Conservation (phyloP, 163 green algal species). For the Scenedesmus sp. region DNA sequence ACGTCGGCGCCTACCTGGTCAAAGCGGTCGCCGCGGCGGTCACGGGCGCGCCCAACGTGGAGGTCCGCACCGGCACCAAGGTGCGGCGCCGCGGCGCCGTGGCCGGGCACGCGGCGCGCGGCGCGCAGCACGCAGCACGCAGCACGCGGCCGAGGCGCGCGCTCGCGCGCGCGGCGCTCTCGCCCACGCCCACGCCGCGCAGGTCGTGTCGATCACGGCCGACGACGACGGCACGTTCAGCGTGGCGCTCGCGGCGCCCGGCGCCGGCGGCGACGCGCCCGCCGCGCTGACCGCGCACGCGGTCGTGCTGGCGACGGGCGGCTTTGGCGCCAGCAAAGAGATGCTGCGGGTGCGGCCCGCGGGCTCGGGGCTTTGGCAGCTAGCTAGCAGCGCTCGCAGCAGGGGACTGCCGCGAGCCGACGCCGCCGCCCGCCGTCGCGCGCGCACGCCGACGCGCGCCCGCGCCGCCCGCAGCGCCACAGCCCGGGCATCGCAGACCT, state of each 20-base stretch:
- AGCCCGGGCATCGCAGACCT: constrained; percentile 50
- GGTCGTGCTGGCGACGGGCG: constrained; percentile 78
- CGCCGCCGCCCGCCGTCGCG: too few species aligned
- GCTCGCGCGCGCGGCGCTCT: too few species aligned
- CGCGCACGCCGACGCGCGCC: neutral
- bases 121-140: neutral
- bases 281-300: constrained; percentile 39
- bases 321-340: constrained; percentile 69
- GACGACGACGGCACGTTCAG: neutral
- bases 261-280: neutral
- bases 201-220: constrained; percentile 6
- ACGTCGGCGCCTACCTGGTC: constrained; percentile 72
- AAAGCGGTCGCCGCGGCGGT: constrained; percentile 55
- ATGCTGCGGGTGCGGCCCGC: constrained; percentile 59
- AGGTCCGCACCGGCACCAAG: constrained; percentile 36
- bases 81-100: constrained; percentile 11
- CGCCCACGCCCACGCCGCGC: too few species aligned
- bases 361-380: too few species aligned
- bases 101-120: neutral
- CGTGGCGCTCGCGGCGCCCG: neutral
- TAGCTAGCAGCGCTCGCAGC: neutral
- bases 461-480: neutral
- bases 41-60: constrained; percentile 41
- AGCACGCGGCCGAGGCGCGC: too few species aligned
- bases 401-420: too few species aligned